These are phyloP conservation scores for Colletotrichum higginsianum DNA, from an alignment of 2,329 filamentous ascomycete genomes.

Conservation along the genomic window DNA sequence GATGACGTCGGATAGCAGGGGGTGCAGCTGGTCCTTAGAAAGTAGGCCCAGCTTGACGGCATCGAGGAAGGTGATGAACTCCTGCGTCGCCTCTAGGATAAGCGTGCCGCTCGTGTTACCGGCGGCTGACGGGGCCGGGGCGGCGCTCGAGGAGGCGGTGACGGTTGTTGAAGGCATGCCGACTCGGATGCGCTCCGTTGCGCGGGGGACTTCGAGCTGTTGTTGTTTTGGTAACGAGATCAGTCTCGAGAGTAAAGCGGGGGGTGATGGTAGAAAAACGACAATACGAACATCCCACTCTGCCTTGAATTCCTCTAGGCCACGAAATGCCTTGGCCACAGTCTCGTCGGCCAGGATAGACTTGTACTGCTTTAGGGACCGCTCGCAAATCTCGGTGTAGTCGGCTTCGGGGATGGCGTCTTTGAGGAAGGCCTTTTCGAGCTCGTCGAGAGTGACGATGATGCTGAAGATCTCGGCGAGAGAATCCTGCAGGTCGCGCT, in stretches of 20 bases:
- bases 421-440: constrained; percentile 97
- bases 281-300: constrained; percentile 84
- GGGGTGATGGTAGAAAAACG: not conserved
- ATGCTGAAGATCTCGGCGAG: constrained; percentile 98
- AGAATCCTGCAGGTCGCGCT: constrained; percentile 95
- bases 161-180: constrained; percentile 90
- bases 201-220: constrained; percentile 93
- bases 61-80: constrained; percentile 98
- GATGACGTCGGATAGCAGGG: constrained; percentile 93
- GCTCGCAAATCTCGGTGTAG: constrained; percentile 96
- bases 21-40: constrained; percentile 97
- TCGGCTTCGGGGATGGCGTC: constrained; percentile 93
- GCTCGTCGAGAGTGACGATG: constrained; percentile 92
- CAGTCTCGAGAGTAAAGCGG: not conserved
- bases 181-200: constrained; percentile 91
- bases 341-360: constrained; percentile 91
- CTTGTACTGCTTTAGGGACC: constrained; percentile 96
- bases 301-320: constrained; percentile 90
- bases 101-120: constrained; percentile 72
- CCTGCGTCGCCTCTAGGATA: constrained; percentile 93
- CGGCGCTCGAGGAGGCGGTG: constrained; percentile 64
- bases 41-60: constrained; percentile 92
- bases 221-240: not conserved
- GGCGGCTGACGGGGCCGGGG: constrained; percentile 58
- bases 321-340: constrained; percentile 89